These are phyloP conservation scores for Orbilia oligospora DNA, from an alignment of 2,329 filamentous ascomycete species.

Conservation along the genomic window DNA sequence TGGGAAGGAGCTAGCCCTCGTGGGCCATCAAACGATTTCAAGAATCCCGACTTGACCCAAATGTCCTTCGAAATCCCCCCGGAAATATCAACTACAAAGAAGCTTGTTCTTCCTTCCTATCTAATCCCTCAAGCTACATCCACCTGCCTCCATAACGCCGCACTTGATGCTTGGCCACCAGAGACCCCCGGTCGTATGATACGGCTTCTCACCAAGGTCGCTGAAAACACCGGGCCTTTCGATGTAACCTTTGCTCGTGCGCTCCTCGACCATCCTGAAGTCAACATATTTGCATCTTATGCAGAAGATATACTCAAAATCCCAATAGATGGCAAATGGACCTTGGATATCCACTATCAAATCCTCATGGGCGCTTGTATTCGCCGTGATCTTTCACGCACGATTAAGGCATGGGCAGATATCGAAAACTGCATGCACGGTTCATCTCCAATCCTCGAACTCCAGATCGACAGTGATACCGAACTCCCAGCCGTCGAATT, in stretches of 20 bases:
- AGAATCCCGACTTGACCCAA: background rate
- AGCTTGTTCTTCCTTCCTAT: conserved; percentile 51
- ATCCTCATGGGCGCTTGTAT: conserved; percentile 41
- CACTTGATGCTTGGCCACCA: conserved; percentile 54
- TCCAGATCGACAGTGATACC: background rate
- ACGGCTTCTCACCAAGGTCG: conserved; percentile 33
- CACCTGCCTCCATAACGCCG: conserved; percentile 45
- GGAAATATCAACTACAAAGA: conserved; percentile 1
- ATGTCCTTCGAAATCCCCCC: background rate
- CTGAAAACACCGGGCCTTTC: conserved; percentile 42
- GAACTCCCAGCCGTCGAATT: conserved; percentile 32
- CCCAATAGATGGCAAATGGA: conserved; percentile 44
- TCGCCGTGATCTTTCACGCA: conserved; percentile 38
- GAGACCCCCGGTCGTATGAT: conserved; percentile 54
- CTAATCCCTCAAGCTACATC: conserved; percentile 43
- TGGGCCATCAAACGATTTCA: background rate
- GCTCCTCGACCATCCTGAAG: conserved; percentile 51
- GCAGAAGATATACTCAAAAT: conserved; percentile 48
- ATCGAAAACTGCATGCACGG: conserved; percentile 23
- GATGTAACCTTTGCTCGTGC: conserved; percentile 37
- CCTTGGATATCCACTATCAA: conserved; percentile 44
- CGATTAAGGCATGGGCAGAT: conserved; percentile 39
- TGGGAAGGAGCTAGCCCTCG: conserved; percentile 22
- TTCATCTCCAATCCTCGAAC: conserved; percentile 21
- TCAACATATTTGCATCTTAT: conserved; percentile 51